Evolutionary conservation across 2,329 filamentous ascomycete species (phyloP).

Genomic region (Huntiella abstrusa): DNA sequence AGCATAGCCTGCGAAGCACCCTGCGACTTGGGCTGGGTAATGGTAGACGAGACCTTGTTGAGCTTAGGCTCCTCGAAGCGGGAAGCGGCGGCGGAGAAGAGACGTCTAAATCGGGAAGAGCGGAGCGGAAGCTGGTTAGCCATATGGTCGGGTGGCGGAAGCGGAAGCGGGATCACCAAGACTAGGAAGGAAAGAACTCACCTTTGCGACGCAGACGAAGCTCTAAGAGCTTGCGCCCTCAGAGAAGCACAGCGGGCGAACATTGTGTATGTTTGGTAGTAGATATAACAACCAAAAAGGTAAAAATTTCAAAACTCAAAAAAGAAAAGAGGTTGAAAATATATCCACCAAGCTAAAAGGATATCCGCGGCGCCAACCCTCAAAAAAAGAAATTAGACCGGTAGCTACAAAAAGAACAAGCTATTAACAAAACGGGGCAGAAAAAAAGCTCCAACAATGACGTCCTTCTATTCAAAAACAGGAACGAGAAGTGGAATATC

Average conservation of each 20-base stretch:
- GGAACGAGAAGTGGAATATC: no score
- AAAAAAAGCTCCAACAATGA: no score
- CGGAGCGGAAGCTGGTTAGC: neutral
- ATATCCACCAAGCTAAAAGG: no score
- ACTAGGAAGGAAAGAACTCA: neutral
- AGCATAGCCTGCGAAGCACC: conserved; percentile 98
- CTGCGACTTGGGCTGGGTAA: conserved; percentile 96
- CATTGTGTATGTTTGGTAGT: conserved; percentile 12
- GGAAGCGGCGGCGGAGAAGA: conserved; percentile 31
- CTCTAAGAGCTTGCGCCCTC: conserved; percentile 14
- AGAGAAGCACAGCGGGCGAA: conserved; percentile 13
- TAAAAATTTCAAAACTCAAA: neutral
- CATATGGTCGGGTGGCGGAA: neutral
- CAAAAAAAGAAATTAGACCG: no score
- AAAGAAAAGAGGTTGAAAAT: no score
- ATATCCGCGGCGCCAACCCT: no score
- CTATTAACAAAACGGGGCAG: no score
- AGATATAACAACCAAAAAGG: conserved; percentile 1
- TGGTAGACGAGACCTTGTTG: conserved; percentile 66
- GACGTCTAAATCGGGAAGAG: conserved; percentile 21
- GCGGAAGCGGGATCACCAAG: neutral
- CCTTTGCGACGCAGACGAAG: conserved; percentile 9
- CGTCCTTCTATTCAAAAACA: no score
- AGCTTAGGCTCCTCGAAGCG: conserved; percentile 30
- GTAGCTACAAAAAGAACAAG: no score